Evolutionary conservation across 306 rosid species (phyloP).

Genomic region (Pyrus bretschneideri): DNA sequence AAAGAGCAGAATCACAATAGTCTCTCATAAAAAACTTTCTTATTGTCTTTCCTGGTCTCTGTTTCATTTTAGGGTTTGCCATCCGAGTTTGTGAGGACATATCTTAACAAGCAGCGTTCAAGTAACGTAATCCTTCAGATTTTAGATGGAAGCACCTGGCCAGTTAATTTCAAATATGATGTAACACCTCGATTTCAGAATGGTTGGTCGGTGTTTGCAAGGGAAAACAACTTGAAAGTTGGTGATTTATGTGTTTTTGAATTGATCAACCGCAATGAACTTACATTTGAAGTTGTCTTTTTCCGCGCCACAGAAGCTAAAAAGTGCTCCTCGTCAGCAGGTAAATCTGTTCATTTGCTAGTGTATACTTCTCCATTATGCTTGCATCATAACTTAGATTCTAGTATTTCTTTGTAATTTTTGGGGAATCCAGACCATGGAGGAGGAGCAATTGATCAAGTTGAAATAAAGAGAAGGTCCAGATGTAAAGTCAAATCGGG

Average conservation of each 20-base stretch:
- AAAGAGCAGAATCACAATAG: not conserved
- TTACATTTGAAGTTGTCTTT: not conserved
- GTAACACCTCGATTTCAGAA: not conserved
- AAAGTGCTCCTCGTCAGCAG: not conserved
- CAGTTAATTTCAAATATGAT: not conserved
- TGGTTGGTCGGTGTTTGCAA: not conserved
- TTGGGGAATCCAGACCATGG: not conserved
- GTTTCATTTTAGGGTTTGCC: not conserved
- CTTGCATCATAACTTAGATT: not conserved
- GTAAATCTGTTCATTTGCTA: not conserved
- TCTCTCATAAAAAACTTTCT: too few species aligned
- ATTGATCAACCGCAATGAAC: not conserved
- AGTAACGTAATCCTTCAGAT: not conserved
- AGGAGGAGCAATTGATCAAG: not conserved
- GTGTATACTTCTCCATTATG: not conserved
- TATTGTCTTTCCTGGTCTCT: not conserved
- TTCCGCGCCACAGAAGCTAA: not conserved
- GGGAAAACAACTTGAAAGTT: constrained; percentile 6
- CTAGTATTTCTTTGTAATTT: not conserved
- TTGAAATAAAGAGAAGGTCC: not conserved
- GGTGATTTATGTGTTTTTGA: constrained; percentile 14
- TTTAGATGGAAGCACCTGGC: constrained; percentile 8
- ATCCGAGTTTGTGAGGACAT: not conserved
- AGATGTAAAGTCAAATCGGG: not conserved
- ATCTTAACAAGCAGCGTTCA: not conserved